Evolutionary conservation across 768 basidiomycete genomes (phyloP).

Genomic region (Rhizopogon roseolus): DNA sequence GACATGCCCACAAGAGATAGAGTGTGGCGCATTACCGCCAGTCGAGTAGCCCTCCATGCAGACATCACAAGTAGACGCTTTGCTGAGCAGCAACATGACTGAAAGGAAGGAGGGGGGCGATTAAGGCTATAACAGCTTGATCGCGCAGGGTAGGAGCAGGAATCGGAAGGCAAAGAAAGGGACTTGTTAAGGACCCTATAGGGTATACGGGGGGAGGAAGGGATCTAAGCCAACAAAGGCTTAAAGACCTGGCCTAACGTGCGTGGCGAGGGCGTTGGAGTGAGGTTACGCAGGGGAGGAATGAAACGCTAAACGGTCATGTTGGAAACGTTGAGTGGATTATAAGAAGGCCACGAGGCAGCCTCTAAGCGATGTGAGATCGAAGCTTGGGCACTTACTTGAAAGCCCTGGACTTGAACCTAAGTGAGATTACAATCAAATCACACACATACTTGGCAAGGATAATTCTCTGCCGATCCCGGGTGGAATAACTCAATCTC

Average conservation of each 20-base stretch:
- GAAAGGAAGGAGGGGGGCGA: conserved; percentile 19
- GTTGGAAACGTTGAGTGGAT: conserved; percentile 16
- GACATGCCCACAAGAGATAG: conserved; percentile 68
- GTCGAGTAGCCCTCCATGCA: conserved; percentile 61
- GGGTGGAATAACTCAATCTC: too few relatives aligned
- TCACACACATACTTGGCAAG: too few relatives aligned
- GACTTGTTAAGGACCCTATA: conserved; percentile 32
- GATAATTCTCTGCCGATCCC: too few relatives aligned
- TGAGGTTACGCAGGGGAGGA: conserved; percentile 18
- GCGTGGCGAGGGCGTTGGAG: conserved; percentile 24
- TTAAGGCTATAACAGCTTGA: neutral
- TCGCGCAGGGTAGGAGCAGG: neutral
- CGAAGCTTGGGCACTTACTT: conserved; percentile 17
- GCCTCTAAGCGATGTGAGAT: conserved; percentile 28
- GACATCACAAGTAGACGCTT: conserved; percentile 69
- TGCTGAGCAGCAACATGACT: conserved; percentile 63
- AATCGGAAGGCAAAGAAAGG: conserved; percentile 11
- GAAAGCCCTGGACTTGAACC: neutral
- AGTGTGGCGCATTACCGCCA: conserved; percentile 52
- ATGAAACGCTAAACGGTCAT: conserved; percentile 8
- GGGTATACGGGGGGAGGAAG: conserved; percentile 15
- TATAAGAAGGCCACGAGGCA: conserved; percentile 32
- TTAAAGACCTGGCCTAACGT: conserved; percentile 20
- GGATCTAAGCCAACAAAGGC: conserved; percentile 11
- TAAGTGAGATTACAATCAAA: neutral